Percentiles rank a stretch among this genome's conserved stretches.
These are phyloP conservation scores for Rhododendron henanense DNA, from an alignment of 148 eudicot genomes.

Conservation along the genomic window DNA sequence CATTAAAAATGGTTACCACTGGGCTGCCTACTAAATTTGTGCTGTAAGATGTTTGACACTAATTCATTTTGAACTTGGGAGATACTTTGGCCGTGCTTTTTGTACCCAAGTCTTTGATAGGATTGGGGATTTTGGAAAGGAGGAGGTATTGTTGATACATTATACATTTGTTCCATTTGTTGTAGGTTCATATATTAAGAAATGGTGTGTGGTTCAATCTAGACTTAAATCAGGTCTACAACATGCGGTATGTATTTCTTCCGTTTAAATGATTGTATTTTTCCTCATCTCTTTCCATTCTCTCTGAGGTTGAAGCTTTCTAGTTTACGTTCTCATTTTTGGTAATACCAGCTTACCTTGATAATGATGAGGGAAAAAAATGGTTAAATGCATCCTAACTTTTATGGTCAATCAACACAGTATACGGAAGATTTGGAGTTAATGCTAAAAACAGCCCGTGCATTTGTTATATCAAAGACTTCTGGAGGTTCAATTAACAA, in stretches of 20 bases:
- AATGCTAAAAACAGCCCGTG: slow-evolving; percentile 60
- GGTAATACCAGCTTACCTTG: not conserved
- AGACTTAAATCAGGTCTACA: slow-evolving; percentile 67
- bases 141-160: not conserved
- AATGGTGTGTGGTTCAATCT: slow-evolving; percentile 96
- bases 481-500: slow-evolving; percentile 16
- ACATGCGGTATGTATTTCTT: slow-evolving; percentile 49
- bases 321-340: too few species aligned
- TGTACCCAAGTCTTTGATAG: slow-evolving; percentile 27
- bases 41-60: not conserved
- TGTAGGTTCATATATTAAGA: slow-evolving; percentile 86
- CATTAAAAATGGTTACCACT: not conserved
- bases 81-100: slow-evolving; percentile 73
- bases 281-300: not conserved
- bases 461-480: slow-evolving; percentile 44
- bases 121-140: not conserved
- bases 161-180: not conserved
- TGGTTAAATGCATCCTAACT: not conserved
- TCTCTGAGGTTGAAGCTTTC: not conserved
- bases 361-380: not conserved
- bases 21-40: not conserved
- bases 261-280: not conserved
- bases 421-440: slow-evolving; percentile 65
- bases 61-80: slow-evolving; percentile 22
- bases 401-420: slow-evolving; percentile 29